Evolutionary conservation across 306 rosid genomes (phyloP), one percentile per base, ranked within the genome.

Genomic region (Ormosia semicastrata): DNA sequence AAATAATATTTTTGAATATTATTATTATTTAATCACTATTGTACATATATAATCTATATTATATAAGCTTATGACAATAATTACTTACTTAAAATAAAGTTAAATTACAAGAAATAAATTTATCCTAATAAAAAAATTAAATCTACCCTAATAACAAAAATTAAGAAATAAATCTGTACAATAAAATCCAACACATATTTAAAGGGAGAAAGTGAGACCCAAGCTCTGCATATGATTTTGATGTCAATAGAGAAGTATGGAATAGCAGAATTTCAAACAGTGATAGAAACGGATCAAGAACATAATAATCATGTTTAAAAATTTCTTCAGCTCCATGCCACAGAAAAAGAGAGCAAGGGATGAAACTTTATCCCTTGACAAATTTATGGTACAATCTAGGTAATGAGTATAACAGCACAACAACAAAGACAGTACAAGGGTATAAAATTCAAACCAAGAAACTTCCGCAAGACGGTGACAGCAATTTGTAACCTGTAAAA

Each of bases 321-420:
- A n/a, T 52, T 63, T 54, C 50, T 74, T 74, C 59, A 50, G 71
- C 79, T 76, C 75, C 49, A 37, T 75, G 76, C 69, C 8, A 13
- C 50, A 56, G 44, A 69, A 64, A 65, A 79, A 46, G 46, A 37
- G 37, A 59, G 40, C 6, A 15, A 49, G 36, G 44, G 40, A 30
- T 66, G 50, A 33, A 73, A 71, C 34, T 32, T 75, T 60, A 56
- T 71, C 79, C 56, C 71, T 63, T 29, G 37, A 40, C 37, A 84
- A 39, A 10, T 63, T 54, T 18, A 5, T 50, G 64, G 60, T 32
- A 69, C 70, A 50, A 67, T 52, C 36, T 40, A 46, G 32, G 44
- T 33, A 50, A 50, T 60, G 68, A 58, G 39, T 24, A 14, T 3
- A 71, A 71, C 40, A 71, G 75, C 52, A 30, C 43, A 71, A 62